phyloP scores from a whole-genome alignment of 1,284 basidiomycete genomes.

The Cryptococcus sp. region DNA sequence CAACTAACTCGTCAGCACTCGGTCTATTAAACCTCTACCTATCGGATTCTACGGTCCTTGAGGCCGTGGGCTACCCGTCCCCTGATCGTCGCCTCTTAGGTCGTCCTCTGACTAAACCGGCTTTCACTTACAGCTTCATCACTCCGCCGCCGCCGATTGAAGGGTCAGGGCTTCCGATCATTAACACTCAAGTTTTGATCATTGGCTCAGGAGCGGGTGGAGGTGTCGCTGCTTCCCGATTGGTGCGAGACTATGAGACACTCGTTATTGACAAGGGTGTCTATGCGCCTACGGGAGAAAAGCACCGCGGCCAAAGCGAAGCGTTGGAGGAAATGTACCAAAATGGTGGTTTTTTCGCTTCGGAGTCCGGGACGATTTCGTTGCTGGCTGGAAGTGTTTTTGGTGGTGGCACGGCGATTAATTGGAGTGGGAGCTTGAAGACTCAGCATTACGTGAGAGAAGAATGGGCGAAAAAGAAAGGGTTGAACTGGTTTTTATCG shows the following conservation, averaged over 20 bases:
- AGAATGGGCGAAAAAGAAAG: constrained; percentile 43
- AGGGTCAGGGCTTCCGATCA: not conserved
- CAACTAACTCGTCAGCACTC: not conserved
- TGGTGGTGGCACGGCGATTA: constrained; percentile 52
- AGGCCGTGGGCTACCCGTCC: constrained; percentile 10
- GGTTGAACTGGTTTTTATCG: constrained; percentile 42
- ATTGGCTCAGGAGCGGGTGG: constrained; percentile 52
- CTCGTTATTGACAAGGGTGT: constrained; percentile 52
- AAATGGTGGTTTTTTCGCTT: constrained; percentile 43
- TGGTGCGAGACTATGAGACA: constrained; percentile 43
- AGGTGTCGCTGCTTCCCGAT: constrained; percentile 42
- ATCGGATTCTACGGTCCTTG: not conserved
- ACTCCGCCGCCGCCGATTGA: not conserved
- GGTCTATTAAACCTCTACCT: not conserved
- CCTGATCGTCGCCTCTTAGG: constrained; percentile 6
- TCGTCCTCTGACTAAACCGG: constrained; percentile 5
- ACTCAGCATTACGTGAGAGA: constrained; percentile 27
- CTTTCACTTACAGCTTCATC: constrained; percentile 4
- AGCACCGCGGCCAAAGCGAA: constrained; percentile 30
- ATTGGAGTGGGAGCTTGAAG: constrained; percentile 50
- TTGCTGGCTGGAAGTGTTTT: constrained; percentile 49
- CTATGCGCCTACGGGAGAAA: constrained; percentile 36
- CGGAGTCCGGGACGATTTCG: constrained; percentile 45
- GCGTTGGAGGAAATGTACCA: constrained; percentile 47
- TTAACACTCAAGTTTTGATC: constrained; percentile 21